Evolutionary conservation across 2,329 filamentous ascomycete genomes (phyloP).

Genomic region (Alternaria hordeiaustralica): DNA sequence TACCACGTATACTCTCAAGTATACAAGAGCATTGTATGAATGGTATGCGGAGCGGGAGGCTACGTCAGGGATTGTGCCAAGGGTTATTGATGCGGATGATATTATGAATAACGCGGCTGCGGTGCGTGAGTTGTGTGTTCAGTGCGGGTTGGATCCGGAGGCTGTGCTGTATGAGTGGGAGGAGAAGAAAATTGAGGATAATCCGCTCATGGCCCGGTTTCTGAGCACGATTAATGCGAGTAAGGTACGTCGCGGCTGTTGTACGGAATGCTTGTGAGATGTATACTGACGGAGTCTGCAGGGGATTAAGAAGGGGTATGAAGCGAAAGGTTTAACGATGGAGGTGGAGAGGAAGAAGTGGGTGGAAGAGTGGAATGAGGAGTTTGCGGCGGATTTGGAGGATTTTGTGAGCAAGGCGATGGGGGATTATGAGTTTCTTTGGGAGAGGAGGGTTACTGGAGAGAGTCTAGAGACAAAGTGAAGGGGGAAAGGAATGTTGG

Average conservation of each 20-base stretch:
- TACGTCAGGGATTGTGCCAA: neutral
- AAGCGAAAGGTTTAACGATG: conserved; percentile 6
- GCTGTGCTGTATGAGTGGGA: conserved; percentile 23
- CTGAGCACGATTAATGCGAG: conserved; percentile 7
- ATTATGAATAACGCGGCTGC: conserved; percentile 16
- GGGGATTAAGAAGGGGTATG: conserved; percentile 13
- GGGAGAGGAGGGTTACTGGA: neutral
- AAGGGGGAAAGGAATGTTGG: too few relatives aligned
- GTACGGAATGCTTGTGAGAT: too few relatives aligned
- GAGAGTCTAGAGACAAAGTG: too few relatives aligned
- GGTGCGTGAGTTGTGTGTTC: conserved; percentile 14
- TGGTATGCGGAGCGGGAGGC: conserved; percentile 14
- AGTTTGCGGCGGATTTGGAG: conserved; percentile 8
- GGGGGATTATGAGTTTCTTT: conserved; percentile 22
- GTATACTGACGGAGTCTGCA: neutral
- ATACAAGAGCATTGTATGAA: conserved; percentile 11
- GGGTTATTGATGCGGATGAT: conserved; percentile 26
- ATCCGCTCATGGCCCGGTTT: conserved; percentile 6
- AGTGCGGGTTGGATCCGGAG: conserved; percentile 16
- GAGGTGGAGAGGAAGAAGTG: conserved; percentile 18
- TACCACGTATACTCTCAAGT: neutral
- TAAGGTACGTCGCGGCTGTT: neutral
- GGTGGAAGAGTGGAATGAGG: conserved; percentile 16
- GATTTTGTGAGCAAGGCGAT: conserved; percentile 12
- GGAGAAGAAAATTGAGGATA: neutral